These are phyloP conservation scores for Colletotrichum orchidophilum DNA, from an alignment of 2,329 filamentous ascomycete species.

Conservation along the genomic window DNA sequence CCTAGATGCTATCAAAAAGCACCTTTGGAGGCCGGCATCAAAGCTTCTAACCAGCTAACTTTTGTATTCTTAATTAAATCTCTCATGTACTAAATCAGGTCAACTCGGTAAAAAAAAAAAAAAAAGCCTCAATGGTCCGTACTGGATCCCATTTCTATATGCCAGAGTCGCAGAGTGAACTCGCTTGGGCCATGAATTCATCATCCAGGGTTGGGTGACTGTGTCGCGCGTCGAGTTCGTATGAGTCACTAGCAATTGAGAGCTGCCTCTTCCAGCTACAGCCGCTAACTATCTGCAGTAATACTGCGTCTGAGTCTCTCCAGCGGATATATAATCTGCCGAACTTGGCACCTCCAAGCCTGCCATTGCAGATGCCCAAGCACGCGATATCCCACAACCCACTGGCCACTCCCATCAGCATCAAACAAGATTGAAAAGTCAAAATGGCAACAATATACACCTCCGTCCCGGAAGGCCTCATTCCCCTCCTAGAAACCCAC, in stretches of 20 bases:
- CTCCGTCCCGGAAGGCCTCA: slow-evolving; percentile 46
- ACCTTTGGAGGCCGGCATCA: not conserved
- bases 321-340: slow-evolving; percentile 13
- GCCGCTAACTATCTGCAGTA: slow-evolving; percentile 2
- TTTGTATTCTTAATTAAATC: not conserved
- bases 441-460: slow-evolving; percentile 38
- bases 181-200: not conserved
- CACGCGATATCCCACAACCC: not conserved
- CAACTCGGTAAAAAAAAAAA: not conserved
- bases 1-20: too few species aligned
- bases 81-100: not conserved
- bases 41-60: not conserved
- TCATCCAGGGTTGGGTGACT: too few species aligned
- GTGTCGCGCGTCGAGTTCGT: not conserved
- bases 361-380: too few species aligned
- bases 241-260: not conserved
- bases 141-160: not conserved
- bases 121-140: too few species aligned
- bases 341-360: not conserved
- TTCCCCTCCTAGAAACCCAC: slow-evolving; percentile 57
- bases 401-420: not conserved
- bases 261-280: slow-evolving; percentile 3
- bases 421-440: not conserved
- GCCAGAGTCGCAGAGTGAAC: not conserved
- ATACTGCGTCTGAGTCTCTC: not conserved